phyloP scores from a whole-genome alignment of 2,329 filamentous ascomycete genomes.

The Phialophora expanda region DNA sequence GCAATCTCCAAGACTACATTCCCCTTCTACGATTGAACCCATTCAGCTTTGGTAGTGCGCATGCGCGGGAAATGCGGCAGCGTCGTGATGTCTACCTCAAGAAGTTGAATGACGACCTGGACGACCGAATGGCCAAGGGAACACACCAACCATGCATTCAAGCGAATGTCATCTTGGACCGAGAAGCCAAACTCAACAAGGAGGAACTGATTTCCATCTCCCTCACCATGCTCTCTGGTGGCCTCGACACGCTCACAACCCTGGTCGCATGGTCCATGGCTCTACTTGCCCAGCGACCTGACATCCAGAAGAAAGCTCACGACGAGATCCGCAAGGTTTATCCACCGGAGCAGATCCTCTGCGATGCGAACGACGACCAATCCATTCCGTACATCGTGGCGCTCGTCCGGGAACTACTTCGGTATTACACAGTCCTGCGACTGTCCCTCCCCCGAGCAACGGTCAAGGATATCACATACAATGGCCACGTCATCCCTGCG shows the following conservation, averaged over 20 bases:
- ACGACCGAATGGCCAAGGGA: constrained; percentile 65
- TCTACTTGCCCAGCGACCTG: constrained; percentile 62
- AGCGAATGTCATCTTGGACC: constrained; percentile 68
- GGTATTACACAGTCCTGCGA: constrained; percentile 68
- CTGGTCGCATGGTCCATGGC: constrained; percentile 69
- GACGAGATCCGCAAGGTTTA: constrained; percentile 63
- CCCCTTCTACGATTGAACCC: constrained; percentile 65
- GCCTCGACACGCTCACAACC: constrained; percentile 70
- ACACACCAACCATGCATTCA: constrained; percentile 69
- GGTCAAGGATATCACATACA: constrained; percentile 63
- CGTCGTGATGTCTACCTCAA: constrained; percentile 66
- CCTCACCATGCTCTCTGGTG: constrained; percentile 71
- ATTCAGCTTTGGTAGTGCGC: constrained; percentile 62
- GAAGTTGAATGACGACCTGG: constrained; percentile 62
- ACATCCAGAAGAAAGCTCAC: constrained; percentile 66
- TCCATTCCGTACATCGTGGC: constrained; percentile 68
- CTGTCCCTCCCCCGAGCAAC: constrained; percentile 67
- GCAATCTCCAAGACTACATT: constrained; percentile 67
- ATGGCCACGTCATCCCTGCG: constrained; percentile 64
- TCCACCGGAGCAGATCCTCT: constrained; percentile 56
- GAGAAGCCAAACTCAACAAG: constrained; percentile 65
- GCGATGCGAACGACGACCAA: constrained; percentile 66
- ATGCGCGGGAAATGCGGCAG: constrained; percentile 64
- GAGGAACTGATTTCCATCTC: constrained; percentile 70
- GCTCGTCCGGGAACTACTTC: constrained; percentile 65